Conservation (phyloP, 2,329 filamentous ascomycete species). For the Arthrobotrys megalospora region DNA sequence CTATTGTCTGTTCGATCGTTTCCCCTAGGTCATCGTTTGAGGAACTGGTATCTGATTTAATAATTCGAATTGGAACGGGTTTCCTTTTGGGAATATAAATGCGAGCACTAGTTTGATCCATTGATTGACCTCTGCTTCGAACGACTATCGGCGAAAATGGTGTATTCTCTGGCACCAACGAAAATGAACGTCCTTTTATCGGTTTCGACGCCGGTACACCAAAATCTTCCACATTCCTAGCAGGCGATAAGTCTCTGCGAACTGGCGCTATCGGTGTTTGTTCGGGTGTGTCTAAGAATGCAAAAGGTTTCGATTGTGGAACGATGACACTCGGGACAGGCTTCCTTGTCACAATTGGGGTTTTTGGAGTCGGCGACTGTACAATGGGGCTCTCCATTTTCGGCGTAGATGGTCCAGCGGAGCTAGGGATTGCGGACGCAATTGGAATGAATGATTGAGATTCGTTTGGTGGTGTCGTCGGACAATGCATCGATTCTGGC, state of each 20-base stretch:
- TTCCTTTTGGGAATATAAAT: constrained; percentile 56
- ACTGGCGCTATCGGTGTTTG: constrained; percentile 47
- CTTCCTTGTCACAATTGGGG: constrained; percentile 47
- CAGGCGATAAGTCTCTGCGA: constrained; percentile 54
- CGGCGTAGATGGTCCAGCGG: constrained; percentile 44
- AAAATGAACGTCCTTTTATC: constrained; percentile 54
- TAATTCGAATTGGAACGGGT: constrained; percentile 46
- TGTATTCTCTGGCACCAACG: constrained; percentile 52
- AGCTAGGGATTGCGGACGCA: constrained; percentile 1
- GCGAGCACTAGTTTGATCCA: constrained; percentile 48
- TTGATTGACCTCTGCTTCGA: constrained; percentile 52
- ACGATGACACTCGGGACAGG: constrained; percentile 53
- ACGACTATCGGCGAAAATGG: constrained; percentile 51
- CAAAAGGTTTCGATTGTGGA: constrained; percentile 54
- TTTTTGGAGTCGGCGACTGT: constrained; percentile 50
- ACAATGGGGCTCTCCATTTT: constrained; percentile 38
- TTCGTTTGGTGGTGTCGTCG: constrained; percentile 56
- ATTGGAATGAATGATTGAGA: constrained; percentile 35
- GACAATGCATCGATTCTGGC: constrained; percentile 45
- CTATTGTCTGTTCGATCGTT: constrained; percentile 57
- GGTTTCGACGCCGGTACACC: constrained; percentile 51
- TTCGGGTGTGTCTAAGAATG: constrained; percentile 54
- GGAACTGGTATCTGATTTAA: constrained; percentile 8
- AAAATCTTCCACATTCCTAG: constrained; percentile 47
- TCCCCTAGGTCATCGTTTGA: constrained; percentile 51